These are phyloP conservation scores for Alternaria sp. DNA, from an alignment of 2,329 filamentous ascomycete species.

Conservation along the genomic window DNA sequence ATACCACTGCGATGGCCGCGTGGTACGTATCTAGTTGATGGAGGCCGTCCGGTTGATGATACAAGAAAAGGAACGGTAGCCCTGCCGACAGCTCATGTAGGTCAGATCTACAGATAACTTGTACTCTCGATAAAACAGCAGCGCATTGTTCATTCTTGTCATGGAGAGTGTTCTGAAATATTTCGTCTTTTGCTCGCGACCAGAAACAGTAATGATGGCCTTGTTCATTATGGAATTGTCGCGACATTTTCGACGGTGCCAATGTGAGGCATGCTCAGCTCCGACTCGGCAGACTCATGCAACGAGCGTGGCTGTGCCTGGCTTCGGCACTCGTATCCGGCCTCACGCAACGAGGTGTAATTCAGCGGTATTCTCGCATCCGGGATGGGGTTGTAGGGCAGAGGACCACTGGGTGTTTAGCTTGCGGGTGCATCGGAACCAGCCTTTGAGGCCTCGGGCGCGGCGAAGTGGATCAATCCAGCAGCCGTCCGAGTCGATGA, in stretches of 20 bases:
- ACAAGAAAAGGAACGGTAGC: not conserved
- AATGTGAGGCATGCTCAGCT: not conserved
- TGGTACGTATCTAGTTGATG: conserved; percentile 3
- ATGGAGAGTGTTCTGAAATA: not conserved
- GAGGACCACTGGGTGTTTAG: not conserved
- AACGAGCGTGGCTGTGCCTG: not conserved
- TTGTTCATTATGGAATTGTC: not conserved
- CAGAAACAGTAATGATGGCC: not conserved
- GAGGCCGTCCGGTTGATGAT: not conserved
- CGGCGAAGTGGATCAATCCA: not conserved
- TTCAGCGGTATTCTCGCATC: not conserved
- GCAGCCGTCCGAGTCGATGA: conserved; percentile 1
- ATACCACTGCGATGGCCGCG: not conserved
- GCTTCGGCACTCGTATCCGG: not conserved
- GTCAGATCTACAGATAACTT: not conserved
- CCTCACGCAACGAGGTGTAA: not conserved
- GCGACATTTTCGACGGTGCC: not conserved
- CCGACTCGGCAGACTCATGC: not conserved
- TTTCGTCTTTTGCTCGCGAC: not conserved
- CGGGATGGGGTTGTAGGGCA: not conserved
- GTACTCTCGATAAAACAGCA: not conserved
- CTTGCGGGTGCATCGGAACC: not conserved
- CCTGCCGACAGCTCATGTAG: not conserved
- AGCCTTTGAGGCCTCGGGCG: not conserved
- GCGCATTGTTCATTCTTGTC: not conserved